phyloP scores from a whole-genome alignment of 352 stramenopile species.

The Aphanomyces cochlioides region DNA sequence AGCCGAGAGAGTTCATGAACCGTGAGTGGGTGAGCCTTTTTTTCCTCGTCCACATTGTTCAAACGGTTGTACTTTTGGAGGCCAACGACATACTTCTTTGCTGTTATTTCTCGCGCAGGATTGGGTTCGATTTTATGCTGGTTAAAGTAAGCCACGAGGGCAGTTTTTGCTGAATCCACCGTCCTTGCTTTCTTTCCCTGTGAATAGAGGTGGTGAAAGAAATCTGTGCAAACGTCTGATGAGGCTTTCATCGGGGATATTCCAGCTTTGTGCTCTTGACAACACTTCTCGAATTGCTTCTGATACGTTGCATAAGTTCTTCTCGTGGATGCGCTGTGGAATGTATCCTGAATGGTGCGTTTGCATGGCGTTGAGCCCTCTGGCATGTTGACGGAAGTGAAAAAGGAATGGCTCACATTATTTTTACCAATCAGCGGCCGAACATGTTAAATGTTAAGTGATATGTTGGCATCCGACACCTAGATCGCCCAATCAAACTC shows the following conservation, averaged over 20 bases:
- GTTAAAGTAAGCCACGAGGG: slow-evolving; percentile 23
- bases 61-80: slow-evolving; percentile 8
- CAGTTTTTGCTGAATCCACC: slow-evolving; percentile 14
- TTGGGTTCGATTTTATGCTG: neutral
- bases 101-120: neutral
- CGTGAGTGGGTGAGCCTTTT: slow-evolving; percentile 20
- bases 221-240: neutral
- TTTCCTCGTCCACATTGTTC: slow-evolving; percentile 18
- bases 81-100: neutral
- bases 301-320: slow-evolving; percentile 19
- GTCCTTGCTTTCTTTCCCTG: slow-evolving; percentile 2
- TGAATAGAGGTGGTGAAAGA: slow-evolving; percentile 14
- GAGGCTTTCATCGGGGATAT: neutral
- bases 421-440: neutral
- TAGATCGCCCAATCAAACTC: slow-evolving; percentile 5
- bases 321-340: slow-evolving; percentile 16
- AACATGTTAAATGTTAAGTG: slow-evolving; percentile 7
- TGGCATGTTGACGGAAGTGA: neutral
- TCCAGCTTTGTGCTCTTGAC: slow-evolving; percentile 1
- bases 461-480: neutral
- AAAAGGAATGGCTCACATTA: neutral
- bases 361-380: neutral
- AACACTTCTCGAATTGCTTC: slow-evolving; percentile 16
- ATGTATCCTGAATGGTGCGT: neutral
- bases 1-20: slow-evolving; percentile 10